phyloP scores from a whole-genome alignment of 139 green algal genomes.

The Spirogloea muscicola region DNA sequence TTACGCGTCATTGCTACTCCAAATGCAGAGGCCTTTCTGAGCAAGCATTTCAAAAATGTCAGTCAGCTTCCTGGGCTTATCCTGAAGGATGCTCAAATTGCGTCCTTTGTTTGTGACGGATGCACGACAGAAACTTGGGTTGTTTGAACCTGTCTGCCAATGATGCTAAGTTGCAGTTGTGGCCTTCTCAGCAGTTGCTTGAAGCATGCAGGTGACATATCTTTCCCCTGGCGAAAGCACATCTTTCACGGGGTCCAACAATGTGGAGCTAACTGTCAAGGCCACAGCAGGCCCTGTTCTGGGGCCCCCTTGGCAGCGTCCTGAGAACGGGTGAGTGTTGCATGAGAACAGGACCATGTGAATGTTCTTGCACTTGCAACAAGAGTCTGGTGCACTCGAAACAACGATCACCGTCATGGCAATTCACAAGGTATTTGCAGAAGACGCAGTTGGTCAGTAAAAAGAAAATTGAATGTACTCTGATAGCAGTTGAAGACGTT shows the following conservation, averaged over 20 bases:
- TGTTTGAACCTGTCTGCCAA: too few relatives aligned
- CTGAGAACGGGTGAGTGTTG: constrained; percentile 36
- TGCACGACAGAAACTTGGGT: too few relatives aligned
- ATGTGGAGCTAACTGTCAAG: neutral
- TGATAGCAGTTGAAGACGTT: neutral
- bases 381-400: neutral
- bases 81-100: too few relatives aligned
- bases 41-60: constrained; percentile 35
- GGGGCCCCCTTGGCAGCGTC: constrained; percentile 39
- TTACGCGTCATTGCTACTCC: constrained; percentile 29
- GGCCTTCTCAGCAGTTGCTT: too few relatives aligned
- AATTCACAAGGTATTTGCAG: too few relatives aligned
- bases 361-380: neutral
- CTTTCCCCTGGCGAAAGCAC: constrained; percentile 12
- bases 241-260: neutral
- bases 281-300: constrained; percentile 27
- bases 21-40: constrained; percentile 13
- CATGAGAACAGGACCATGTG: neutral
- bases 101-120: too few relatives aligned
- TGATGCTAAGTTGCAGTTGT: too few relatives aligned
- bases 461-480: neutral
- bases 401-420: too few relatives aligned
- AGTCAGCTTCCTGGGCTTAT: too few relatives aligned
- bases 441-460: neutral
- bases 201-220: constrained; percentile 31